These are phyloP conservation scores for Lecanicillium sp. DNA, from an alignment of 2,329 filamentous ascomycete genomes.

Conservation along the genomic window DNA sequence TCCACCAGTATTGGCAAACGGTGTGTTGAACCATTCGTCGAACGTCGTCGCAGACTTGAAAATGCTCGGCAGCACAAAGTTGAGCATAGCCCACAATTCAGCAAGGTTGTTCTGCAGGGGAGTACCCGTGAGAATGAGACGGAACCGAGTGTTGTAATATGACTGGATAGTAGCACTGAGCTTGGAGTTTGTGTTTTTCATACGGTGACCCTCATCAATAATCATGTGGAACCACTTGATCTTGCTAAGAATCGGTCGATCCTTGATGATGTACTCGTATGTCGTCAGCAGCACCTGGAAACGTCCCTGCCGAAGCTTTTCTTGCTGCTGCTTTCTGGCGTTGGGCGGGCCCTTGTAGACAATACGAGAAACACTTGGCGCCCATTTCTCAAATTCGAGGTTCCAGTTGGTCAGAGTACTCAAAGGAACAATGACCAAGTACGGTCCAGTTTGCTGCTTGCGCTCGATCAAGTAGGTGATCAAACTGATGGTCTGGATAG, in stretches of 20 bases:
- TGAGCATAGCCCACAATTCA: slow-evolving; percentile 95
- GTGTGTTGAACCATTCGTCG: slow-evolving; percentile 99
- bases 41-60: slow-evolving; percentile 99
- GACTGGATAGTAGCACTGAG: slow-evolving; percentile 88
- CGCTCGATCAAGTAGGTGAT: slow-evolving; percentile 95
- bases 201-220: slow-evolving; percentile 97
- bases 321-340: slow-evolving; percentile 79
- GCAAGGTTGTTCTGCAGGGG: slow-evolving; percentile 94
- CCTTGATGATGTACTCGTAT: slow-evolving; percentile 99
- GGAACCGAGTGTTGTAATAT: slow-evolving; percentile 92
- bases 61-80: slow-evolving; percentile 95
- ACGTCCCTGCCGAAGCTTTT: slow-evolving; percentile 85
- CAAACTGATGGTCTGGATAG: slow-evolving; percentile 96
- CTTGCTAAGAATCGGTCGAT: slow-evolving; percentile 88
- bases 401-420: slow-evolving; percentile 99
- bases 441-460: slow-evolving; percentile 87
- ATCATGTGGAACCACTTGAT: slow-evolving; percentile 99
- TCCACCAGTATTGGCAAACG: slow-evolving; percentile 94
- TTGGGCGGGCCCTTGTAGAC: slow-evolving; percentile 96
- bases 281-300: slow-evolving; percentile 97
- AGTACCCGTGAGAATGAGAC: slow-evolving; percentile 94
- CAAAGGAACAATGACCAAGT: slow-evolving; percentile 91
- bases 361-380: slow-evolving; percentile 73
- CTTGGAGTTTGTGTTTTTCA: slow-evolving; percentile 98
- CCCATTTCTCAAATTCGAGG: slow-evolving; percentile 98